Conservation (phyloP, 352 stramenopile species). For the Globisporangium rhizosaccharum region DNA sequence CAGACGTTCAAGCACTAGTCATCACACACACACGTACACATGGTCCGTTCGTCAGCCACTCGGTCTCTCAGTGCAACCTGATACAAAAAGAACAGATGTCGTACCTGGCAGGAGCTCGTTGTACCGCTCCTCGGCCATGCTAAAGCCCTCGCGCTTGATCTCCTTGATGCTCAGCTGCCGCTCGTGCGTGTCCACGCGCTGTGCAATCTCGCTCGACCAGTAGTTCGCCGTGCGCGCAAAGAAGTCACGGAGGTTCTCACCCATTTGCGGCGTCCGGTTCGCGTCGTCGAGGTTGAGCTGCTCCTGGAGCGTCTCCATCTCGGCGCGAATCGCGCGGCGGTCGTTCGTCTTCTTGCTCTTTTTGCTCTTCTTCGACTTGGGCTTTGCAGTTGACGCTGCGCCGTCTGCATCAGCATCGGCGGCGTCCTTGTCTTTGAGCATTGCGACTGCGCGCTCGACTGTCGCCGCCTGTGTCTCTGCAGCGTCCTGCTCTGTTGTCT, state of each 20-base stretch:
- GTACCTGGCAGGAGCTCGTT: constrained; percentile 75
- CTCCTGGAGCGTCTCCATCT: constrained; percentile 84
- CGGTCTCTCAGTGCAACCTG: background rate
- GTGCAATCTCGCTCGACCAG: constrained; percentile 58
- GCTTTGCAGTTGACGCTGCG: background rate
- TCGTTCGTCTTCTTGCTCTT: constrained; percentile 62
- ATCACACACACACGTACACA: constrained; percentile 5
- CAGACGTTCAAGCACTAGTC: constrained; percentile 62
- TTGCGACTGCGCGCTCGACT: constrained; percentile 52
- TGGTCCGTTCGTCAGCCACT: constrained; percentile 8
- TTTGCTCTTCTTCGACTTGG: constrained; percentile 55
- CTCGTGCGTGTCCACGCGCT: constrained; percentile 56
- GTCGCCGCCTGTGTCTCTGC: constrained; percentile 28
- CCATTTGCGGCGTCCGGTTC: constrained; percentile 69
- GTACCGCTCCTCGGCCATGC: constrained; percentile 66
- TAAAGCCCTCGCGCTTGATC: constrained; percentile 82
- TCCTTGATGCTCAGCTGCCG: constrained; percentile 79
- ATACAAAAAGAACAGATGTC: background rate
- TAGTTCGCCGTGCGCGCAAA: constrained; percentile 76
- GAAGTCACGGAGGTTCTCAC: constrained; percentile 83
- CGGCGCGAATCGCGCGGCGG: constrained; percentile 56
- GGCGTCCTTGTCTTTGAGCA: constrained; percentile 48
- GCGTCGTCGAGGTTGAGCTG: constrained; percentile 66
- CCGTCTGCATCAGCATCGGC: constrained; percentile 13
- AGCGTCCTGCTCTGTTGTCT: constrained; percentile 14